Conservation (phyloP, 805 yeast species). For the Lachancea meyersii region DNA sequence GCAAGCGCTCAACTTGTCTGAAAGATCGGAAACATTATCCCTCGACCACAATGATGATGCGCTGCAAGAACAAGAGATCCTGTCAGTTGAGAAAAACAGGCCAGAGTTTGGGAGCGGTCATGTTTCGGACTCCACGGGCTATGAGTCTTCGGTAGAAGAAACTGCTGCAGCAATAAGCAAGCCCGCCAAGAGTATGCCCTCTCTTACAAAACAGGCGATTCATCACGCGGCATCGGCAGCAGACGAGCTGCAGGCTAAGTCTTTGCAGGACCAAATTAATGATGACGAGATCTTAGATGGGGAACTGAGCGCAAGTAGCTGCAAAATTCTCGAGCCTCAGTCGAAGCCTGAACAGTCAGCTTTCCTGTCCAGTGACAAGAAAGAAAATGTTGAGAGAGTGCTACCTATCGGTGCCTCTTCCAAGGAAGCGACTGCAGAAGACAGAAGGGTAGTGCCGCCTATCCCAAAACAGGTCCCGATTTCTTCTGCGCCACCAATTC, state of each 20-base stretch:
- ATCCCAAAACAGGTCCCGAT: background rate
- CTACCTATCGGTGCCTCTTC: too few species aligned
- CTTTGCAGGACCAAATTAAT: background rate
- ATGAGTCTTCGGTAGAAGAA: slow-evolving; percentile 20
- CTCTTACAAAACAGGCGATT: background rate
- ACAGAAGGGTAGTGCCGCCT: background rate
- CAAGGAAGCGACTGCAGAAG: too few species aligned
- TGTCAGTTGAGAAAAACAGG: background rate
- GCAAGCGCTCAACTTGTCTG: background rate
- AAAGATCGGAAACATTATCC: background rate
- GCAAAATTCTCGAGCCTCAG: background rate
- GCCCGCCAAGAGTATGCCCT: background rate
- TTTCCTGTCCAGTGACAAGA: background rate
- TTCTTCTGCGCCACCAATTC: background rate
- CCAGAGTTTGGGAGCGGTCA: slow-evolving; percentile 1
- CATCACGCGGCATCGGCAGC: background rate
- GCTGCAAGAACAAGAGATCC: background rate
- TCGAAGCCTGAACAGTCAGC: background rate
- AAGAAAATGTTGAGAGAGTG: background rate
- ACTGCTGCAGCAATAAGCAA: slow-evolving; percentile 6
- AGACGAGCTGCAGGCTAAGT: too few species aligned
- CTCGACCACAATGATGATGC: background rate
- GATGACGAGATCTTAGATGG: background rate
- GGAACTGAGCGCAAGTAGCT: background rate
- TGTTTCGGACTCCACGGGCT: slow-evolving; percentile 14